These are phyloP conservation scores for Aspergillus viridinutans DNA, from an alignment of 2,329 filamentous ascomycete species.

Conservation along the genomic window DNA sequence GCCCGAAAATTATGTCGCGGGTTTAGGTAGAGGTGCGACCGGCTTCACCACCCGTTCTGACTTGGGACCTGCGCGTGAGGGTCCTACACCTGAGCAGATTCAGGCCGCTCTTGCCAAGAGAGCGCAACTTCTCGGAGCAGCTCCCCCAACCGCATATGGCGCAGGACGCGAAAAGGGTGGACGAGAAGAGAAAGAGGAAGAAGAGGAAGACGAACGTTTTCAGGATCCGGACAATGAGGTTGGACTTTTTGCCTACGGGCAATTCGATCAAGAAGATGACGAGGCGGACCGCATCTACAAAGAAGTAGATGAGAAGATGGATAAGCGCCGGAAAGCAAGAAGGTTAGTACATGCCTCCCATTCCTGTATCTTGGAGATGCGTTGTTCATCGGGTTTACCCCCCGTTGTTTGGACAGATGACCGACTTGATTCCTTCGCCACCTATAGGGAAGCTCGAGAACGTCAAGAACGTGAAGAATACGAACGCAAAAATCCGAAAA, in stretches of 20 bases:
- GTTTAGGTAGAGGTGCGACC: conserved; percentile 94
- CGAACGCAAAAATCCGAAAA: conserved; percentile 96
- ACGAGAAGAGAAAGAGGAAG: conserved; percentile 62
- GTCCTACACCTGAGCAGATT: conserved; percentile 95
- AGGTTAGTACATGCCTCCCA: conserved; percentile 61
- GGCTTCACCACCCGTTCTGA: conserved; percentile 97
- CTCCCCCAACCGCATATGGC: conserved; percentile 70
- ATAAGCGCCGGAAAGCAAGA: conserved; percentile 76
- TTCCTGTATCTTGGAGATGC: conserved; percentile 35
- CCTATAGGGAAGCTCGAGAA: conserved; percentile 86
- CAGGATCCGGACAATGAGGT: conserved; percentile 97
- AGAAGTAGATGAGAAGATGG: conserved; percentile 96
- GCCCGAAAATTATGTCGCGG: conserved; percentile 86
- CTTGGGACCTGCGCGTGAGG: conserved; percentile 89
- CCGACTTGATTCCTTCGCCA: conserved; percentile 62
- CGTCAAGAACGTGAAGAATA: conserved; percentile 88
- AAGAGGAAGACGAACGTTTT: conserved; percentile 74
- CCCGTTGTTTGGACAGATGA: conserved; percentile 67
- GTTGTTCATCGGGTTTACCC: conserved; percentile 63
- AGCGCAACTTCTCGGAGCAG: conserved; percentile 72
- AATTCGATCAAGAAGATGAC: conserved; percentile 96
- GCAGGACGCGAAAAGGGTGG: conserved; percentile 62
- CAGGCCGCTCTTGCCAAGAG: conserved; percentile 95
- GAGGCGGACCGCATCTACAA: conserved; percentile 96
- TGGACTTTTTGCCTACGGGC: conserved; percentile 88